Base-by-base conservation (phyloP, 441 rosid genomes). In the Pelargonium citronellum region DNA sequence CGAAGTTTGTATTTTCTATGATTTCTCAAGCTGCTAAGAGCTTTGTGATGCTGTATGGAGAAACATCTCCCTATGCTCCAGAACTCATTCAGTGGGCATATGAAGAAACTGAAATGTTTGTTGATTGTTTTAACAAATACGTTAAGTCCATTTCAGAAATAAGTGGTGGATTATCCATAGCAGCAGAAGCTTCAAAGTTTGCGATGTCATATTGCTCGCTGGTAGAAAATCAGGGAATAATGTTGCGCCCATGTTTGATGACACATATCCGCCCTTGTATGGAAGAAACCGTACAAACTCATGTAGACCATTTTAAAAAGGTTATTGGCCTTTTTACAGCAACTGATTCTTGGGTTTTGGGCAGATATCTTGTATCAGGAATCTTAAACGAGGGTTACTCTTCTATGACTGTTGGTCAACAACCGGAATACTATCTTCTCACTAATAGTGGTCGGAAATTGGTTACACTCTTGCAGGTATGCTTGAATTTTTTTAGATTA, bases 21-120 rank as follows among this genome's bases (percentile, higher is more conserved):
- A 82, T 89, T 73, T 85, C 86, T 71, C 91, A 85, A 80, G 88
- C 89, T 51, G 87, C 88, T 67, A 80, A 75, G 78, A 82, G 87
- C 75, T 85, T 80, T 75, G 74, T 46, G 41, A 74, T 80, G 87
- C 73, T 89, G 66, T 73, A 74, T 60, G 88, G 89, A 71, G 87
- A 84, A 66, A 73, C 79, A 7, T 79, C 83, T 58, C 71, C 82
- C 8, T 75, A 77, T 76, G 79, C 79, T 71, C 71, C 79, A 13
- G 87, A 89, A 74, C 70, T 89, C 66, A 68, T 74, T 66, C 84
- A 72, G 66, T 87, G 94, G 94, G 78, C 77, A 12, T 27, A 76
- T 11, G 82, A 84, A 73, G 89, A 83, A 79, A 79, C 78, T 30
- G 77, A 84, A 78, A 61, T 76, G 16, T 84, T 87, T 60, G 80